Base-by-base conservation (phyloP, 805 yeast genomes). In the Cyberlindnera euphorbiiphila region DNA sequence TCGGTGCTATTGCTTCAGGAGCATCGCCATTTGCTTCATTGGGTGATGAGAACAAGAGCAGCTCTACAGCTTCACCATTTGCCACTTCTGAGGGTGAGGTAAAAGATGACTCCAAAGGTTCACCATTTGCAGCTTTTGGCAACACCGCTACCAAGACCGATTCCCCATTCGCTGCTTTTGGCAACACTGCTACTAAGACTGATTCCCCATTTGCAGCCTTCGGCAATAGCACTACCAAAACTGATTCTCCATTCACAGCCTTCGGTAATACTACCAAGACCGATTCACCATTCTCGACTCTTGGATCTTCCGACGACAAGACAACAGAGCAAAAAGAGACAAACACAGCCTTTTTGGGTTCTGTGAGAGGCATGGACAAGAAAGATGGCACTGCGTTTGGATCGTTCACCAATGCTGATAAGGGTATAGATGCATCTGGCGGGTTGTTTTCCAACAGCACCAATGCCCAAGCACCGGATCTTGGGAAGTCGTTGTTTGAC, bases 91-190 rank as follows among this genome's bases (percentile, higher is more conserved):
- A 49, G 9, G 32, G 32, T 9, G 4, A 33, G 15, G 27, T 9
- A 7, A 14, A 20, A 28, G 6, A 25, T n/a, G 5, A n/a, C 14
- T 13, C 11, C 30, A 15, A 20, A 13, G 6, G 15, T 24, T 31
- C 34, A 16, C 35, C 35, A 32, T 31, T 24, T 16, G 13, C 46
- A 4, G n/a, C 28, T 9, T 42, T 45, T 28, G 39, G 36, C 16
- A 31, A 10, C 6, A 15, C 16, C 19, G 28, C 25, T 9, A n/a
- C 13, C 12, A 24, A 16, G 17, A 14, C 29, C 22, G 28, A 13
- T 10, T 42, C 46, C 3, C 43, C 47, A 34, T 43, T 43, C 25
- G 40, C 40, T 4, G 32, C 42, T 14, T 27, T 45, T n/a, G 40
- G 31, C 10, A 25, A 28, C 5, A 14, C 29, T 10, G 37, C 31